phyloP scores from a whole-genome alignment of 352 stramenopile species.

The Pythium pyrilobum region DNA sequence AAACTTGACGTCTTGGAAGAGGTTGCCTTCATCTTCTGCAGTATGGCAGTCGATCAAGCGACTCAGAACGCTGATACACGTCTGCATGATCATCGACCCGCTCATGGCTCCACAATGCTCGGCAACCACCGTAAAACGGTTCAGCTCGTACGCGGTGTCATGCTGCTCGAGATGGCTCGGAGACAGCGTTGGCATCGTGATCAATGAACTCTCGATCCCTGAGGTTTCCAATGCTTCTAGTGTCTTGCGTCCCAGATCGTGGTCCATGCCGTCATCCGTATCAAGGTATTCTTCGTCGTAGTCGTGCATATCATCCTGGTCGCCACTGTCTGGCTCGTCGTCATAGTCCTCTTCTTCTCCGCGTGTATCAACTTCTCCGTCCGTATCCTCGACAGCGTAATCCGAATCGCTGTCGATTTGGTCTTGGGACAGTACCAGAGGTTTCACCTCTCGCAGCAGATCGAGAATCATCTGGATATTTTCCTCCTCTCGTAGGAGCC shows the following conservation, averaged over 20 bases:
- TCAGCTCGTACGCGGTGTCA: slow-evolving; percentile 24
- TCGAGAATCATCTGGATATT: slow-evolving; percentile 77
- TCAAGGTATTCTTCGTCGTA: slow-evolving; percentile 33
- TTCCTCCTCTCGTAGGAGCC: slow-evolving; percentile 64
- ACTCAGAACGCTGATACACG: slow-evolving; percentile 77
- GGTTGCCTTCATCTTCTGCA: slow-evolving; percentile 71
- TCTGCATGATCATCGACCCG: slow-evolving; percentile 85
- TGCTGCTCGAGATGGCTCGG: slow-evolving; percentile 19
- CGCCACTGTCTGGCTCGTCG: slow-evolving; percentile 16
- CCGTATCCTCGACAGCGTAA: slow-evolving; percentile 42
- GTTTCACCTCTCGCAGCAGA: slow-evolving; percentile 73
- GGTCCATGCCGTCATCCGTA: slow-evolving; percentile 27
- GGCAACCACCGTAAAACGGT: slow-evolving; percentile 64
- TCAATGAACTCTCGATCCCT: slow-evolving; percentile 21
- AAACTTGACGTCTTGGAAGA: slow-evolving; percentile 72
- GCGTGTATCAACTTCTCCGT: slow-evolving; percentile 49
- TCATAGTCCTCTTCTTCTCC: slow-evolving; percentile 52
- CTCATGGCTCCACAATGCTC: slow-evolving; percentile 80
- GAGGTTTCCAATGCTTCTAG: slow-evolving; percentile 60
- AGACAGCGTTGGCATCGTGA: slow-evolving; percentile 18
- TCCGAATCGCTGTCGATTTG: slow-evolving; percentile 63
- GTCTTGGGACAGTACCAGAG: slow-evolving; percentile 60
- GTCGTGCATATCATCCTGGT: slow-evolving; percentile 31
- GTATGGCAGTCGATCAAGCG: slow-evolving; percentile 82
- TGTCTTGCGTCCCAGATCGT: slow-evolving; percentile 43